Evolutionary conservation across 345 rosid species (phyloP).

Genomic region (Raphanus sativus): DNA sequence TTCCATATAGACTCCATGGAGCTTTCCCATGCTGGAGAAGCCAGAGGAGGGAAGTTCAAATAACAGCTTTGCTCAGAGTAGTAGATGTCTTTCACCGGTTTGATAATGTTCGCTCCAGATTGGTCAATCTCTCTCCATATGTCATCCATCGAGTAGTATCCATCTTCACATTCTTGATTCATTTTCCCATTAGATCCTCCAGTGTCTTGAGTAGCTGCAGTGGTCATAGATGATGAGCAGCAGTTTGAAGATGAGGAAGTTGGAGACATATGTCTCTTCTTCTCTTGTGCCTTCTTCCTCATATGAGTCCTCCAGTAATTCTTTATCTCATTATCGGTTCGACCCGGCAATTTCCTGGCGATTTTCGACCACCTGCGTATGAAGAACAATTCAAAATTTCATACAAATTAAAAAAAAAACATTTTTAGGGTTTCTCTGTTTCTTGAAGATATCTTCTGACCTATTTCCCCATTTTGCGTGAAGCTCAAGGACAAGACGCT

Average conservation of each 20-base stretch:
- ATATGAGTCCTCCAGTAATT: conserved; percentile 96
- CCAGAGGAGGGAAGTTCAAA: conserved; percentile 52
- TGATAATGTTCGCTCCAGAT: conserved; percentile 30
- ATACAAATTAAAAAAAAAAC: not conserved
- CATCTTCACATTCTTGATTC: conserved; percentile 48
- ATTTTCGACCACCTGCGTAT: conserved; percentile 90
- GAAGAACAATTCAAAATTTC: not conserved
- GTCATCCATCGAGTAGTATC: conserved; percentile 75
- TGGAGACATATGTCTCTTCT: conserved; percentile 49
- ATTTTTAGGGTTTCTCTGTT: conserved; percentile 17
- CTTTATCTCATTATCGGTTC: conserved; percentile 97
- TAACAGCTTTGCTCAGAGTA: conserved; percentile 52
- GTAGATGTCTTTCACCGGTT: conserved; percentile 42
- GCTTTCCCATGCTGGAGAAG: conserved; percentile 65
- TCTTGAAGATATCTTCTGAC: conserved; percentile 41
- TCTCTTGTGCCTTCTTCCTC: conserved; percentile 91
- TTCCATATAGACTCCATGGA: conserved; percentile 62
- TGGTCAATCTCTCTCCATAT: conserved; percentile 47
- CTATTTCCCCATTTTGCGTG: conserved; percentile 97
- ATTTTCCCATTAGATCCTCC: conserved; percentile 57
- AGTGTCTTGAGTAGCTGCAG: conserved; percentile 55
- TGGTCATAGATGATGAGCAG: conserved; percentile 57
- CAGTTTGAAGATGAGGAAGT: conserved; percentile 58
- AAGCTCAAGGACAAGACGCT: conserved; percentile 86
- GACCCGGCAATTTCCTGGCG: conserved; percentile 87